These are phyloP conservation scores for Lasiodiplodia sp. DNA, from an alignment of 2,329 filamentous ascomycete species.

Conservation along the genomic window DNA sequence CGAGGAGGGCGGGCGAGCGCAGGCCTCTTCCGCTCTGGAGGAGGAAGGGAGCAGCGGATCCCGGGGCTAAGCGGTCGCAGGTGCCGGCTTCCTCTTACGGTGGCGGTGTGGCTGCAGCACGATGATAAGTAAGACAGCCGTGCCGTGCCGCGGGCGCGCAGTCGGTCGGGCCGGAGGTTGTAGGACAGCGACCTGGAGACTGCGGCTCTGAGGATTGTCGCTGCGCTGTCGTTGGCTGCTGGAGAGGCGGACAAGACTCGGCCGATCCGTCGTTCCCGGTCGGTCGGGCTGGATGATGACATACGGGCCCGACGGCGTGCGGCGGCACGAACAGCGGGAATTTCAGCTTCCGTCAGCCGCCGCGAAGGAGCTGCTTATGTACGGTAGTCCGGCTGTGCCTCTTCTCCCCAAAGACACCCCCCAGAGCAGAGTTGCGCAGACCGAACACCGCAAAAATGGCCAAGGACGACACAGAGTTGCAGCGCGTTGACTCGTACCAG, in stretches of 20 bases:
- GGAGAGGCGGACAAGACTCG: conserved; percentile 9
- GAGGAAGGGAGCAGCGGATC: not conserved
- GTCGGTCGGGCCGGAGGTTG: not conserved
- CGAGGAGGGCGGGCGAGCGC: not conserved
- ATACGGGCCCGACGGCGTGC: conserved; percentile 17
- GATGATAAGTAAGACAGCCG: not conserved
- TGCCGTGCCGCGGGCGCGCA: not conserved
- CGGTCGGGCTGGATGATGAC: conserved; percentile 20
- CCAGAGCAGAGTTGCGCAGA: not conserved
- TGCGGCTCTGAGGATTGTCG: conserved; percentile 7
- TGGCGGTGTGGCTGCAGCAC: not conserved
- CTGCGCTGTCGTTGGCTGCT: not conserved
- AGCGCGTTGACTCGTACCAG: conserved; percentile 51
- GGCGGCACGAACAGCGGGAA: conserved; percentile 12
- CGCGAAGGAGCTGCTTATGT: conserved; percentile 17
- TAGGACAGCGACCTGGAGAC: not conserved
- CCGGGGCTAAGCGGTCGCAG: not conserved
- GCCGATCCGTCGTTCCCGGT: conserved; percentile 15
- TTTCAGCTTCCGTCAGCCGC: conserved; percentile 25
- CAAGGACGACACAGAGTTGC: conserved; percentile 37
- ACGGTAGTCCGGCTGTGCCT: not conserved
- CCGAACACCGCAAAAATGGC: conserved; percentile 14
- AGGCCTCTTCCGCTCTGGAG: not conserved
- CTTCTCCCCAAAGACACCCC: not conserved
- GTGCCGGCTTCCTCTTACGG: not conserved